phyloP scores from a whole-genome alignment of 192 early-diverging fungal species.

The Diversispora epigaea region DNA sequence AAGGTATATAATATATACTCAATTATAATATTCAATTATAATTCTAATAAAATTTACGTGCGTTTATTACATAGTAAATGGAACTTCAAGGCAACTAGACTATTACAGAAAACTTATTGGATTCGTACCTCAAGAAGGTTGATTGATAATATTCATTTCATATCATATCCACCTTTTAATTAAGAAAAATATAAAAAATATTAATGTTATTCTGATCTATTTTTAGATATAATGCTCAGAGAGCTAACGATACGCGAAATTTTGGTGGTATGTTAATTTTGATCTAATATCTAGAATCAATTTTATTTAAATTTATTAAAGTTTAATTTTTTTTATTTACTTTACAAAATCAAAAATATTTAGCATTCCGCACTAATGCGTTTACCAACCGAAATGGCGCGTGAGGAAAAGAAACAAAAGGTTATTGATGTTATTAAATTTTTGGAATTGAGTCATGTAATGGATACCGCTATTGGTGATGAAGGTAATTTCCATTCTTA shows the following conservation, averaged over 20 bases:
- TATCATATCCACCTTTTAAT: too few species aligned
- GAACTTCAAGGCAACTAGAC: constrained; percentile 54
- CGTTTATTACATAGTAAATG: constrained; percentile 46
- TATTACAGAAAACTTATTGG: constrained; percentile 68
- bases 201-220: background rate
- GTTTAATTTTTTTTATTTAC: background rate
- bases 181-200: background rate
- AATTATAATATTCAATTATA: background rate
- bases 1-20: constrained; percentile 3
- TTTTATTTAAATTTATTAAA: background rate
- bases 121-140: constrained; percentile 68
- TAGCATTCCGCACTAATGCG: constrained; percentile 68
- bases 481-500: constrained; percentile 22
- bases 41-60: background rate
- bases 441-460: constrained; percentile 56
- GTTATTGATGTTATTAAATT: constrained; percentile 59
- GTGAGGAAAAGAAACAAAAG: constrained; percentile 49
- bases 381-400: constrained; percentile 44
- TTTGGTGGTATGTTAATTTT: constrained; percentile 35
- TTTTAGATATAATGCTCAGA: constrained; percentile 53
- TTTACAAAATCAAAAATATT: background rate
- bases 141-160: background rate
- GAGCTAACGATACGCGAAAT: constrained; percentile 70
- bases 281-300: background rate
- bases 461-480: constrained; percentile 56